Evolutionary conservation across 1,284 basidiomycete genomes (phyloP), one percentile per base, ranked within the genome.

Genomic region (Wallemia hederae): DNA sequence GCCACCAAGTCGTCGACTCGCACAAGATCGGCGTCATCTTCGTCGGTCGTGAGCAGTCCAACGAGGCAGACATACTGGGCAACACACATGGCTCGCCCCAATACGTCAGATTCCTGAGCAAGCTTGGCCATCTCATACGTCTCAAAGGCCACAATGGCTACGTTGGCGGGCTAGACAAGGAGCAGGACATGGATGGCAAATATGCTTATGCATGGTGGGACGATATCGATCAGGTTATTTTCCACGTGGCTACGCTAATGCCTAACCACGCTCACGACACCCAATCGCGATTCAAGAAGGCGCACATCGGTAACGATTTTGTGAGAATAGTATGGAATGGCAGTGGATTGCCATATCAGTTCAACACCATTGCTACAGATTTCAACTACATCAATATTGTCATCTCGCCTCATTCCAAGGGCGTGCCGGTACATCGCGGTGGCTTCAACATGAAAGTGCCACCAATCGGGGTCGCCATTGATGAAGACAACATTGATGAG

Each of bases 151-250:
- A 91, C 71, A 90, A 96, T 68, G 81, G 97, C n/a, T 96, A 92
- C 70, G 85, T 83, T 0, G 92, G 91, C 27, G 90, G 90, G 1
- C 76, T 98, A 28, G 84, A 92, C 69, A 80, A 84, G 2, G 81
- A 85, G 64, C 80, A 83, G 66, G 90, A 97, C 69, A 81, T 84
- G 24, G 88, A 97, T 64, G 76, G 76, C 26, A 70, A 73, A 70
- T 92, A 89, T 67, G 85, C 89, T 0, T 98, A 98, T 67, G 90
- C 91, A 0, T 98, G 92, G 91, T 91, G 89, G 83, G 90, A 99
- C 70, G 90, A 96, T 67, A 91, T 96, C 56, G 82, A 84, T 19
- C 94, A 98, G 69, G 80, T 96, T 62, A 77, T 96, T 60, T 99
- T 88, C 70, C 94, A 98, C 71, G 84, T 89, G 0, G 85, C 92